phyloP scores from a whole-genome alignment of 208 protist species.

The Phytomonas francai region DNA sequence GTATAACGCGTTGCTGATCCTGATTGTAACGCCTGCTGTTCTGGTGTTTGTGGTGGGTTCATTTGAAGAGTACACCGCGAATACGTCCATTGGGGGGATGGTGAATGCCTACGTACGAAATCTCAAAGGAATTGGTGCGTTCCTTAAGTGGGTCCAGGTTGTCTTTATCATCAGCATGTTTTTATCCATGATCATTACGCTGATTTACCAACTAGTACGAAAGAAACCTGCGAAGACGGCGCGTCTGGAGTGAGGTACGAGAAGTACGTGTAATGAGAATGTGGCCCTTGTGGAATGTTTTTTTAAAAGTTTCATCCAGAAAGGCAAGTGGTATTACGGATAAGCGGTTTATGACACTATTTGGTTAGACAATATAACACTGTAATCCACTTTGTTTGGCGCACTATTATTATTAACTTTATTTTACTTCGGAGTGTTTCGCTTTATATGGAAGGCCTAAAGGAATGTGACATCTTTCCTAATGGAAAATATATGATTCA shows the following conservation, averaged over 20 bases:
- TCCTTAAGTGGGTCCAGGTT: conserved; percentile 70
- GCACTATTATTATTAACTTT: background rate
- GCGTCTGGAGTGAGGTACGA: background rate
- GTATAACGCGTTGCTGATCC: conserved; percentile 90
- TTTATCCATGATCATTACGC: conserved; percentile 25
- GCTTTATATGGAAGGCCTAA: background rate
- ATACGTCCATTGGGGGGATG: conserved; percentile 61
- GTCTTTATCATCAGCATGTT: conserved; percentile 49
- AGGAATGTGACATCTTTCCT: background rate
- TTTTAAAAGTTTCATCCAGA: background rate
- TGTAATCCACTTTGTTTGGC: background rate
- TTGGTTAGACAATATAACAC: background rate
- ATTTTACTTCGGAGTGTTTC: background rate
- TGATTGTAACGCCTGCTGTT: conserved; percentile 85
- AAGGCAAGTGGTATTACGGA: background rate
- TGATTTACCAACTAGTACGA: background rate
- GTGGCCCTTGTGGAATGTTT: background rate
- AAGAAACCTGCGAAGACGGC: background rate
- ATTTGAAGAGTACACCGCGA: conserved; percentile 78
- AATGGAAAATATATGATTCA: background rate
- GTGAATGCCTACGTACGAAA: conserved; percentile 73
- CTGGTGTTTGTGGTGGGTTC: conserved; percentile 82
- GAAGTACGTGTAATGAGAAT: background rate
- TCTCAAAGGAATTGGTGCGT: conserved; percentile 54
- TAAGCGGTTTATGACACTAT: background rate